These are phyloP conservation scores for Magnolia changhungtana DNA, from an alignment of 164 flowering plant genomes.

Conservation along the genomic window DNA sequence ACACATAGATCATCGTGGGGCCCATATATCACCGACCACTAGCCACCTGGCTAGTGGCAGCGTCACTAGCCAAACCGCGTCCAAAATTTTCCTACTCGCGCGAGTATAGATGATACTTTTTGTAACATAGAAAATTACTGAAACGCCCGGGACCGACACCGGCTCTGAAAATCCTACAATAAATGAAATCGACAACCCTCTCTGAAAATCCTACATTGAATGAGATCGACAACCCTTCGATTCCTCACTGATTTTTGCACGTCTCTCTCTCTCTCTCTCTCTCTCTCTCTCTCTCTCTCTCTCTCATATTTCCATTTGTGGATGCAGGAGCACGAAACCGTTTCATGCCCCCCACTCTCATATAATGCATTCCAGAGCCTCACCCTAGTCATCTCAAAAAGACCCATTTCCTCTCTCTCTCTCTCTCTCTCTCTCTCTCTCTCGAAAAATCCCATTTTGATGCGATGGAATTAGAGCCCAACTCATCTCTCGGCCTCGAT, in stretches of 20 bases:
- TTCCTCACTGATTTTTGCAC: constrained; percentile 48
- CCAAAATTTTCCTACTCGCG: neutral
- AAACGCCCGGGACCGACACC: constrained; percentile 38
- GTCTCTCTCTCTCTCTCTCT: constrained; percentile 8
- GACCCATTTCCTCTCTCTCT: constrained; percentile 2
- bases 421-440: constrained; percentile 4
- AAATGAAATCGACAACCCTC: constrained; percentile 56
- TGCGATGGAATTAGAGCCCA: constrained; percentile 43
- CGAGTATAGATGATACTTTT: neutral
- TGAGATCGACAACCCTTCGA: constrained; percentile 60
- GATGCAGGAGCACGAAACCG: constrained; percentile 27
- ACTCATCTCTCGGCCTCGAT: constrained; percentile 31
- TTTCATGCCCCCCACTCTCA: constrained; percentile 12
- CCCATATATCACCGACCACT: too few relatives aligned
- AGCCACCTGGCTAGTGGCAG: too few relatives aligned
- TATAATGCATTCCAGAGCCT: constrained; percentile 17
- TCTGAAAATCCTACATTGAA: constrained; percentile 41
- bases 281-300: neutral
- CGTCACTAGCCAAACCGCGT: too few relatives aligned
- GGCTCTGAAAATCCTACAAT: constrained; percentile 37
- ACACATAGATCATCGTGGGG: too few relatives aligned
- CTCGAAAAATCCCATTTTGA: neutral
- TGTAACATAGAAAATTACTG: neutral
- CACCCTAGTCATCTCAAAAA: neutral
- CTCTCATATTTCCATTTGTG: constrained; percentile 17